A percentile compares a stretch with the other conserved stretches of the same genome.
phyloP scores from a whole-genome alignment of 495 filamentous ascomycete genomes.

The Neurospora sp. region DNA sequence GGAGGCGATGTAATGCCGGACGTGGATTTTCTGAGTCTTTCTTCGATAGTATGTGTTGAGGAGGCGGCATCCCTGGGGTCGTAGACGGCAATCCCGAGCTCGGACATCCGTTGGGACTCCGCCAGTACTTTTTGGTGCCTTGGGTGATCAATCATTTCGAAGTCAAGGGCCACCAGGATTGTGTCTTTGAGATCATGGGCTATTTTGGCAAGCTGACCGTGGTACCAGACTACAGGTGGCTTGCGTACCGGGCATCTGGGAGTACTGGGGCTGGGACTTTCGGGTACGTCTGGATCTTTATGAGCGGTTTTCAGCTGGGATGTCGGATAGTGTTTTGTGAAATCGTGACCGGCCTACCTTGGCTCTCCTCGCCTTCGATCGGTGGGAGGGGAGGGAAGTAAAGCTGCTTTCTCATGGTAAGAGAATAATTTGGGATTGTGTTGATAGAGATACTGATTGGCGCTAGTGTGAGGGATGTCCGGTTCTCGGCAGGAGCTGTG shows the following conservation, averaged over 20 bases:
- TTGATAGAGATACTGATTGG: background rate
- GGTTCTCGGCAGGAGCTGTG: rapidly evolving
- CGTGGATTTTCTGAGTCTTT: background rate
- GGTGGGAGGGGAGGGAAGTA: background rate
- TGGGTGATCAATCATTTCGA: background rate
- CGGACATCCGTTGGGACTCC: background rate
- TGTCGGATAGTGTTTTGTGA: background rate
- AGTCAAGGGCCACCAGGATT: background rate
- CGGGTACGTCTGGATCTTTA: background rate
- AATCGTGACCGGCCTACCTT: background rate
- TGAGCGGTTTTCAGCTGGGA: background rate
- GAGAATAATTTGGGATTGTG: background rate
- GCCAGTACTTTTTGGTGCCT: background rate
- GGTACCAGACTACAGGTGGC: background rate
- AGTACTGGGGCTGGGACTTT: background rate
- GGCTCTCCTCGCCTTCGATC: background rate
- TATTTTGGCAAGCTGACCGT: background rate
- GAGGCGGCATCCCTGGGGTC: background rate
- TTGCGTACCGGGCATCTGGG: background rate
- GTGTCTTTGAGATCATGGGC: background rate
- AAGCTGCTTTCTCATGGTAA: background rate
- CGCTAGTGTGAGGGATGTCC: background rate
- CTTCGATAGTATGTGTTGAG: background rate
- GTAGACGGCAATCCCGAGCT: background rate
- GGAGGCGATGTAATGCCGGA: background rate